These are phyloP conservation scores for Grosmannia clavigera DNA, from an alignment of 2,329 filamentous ascomycete species.

Conservation along the genomic window DNA sequence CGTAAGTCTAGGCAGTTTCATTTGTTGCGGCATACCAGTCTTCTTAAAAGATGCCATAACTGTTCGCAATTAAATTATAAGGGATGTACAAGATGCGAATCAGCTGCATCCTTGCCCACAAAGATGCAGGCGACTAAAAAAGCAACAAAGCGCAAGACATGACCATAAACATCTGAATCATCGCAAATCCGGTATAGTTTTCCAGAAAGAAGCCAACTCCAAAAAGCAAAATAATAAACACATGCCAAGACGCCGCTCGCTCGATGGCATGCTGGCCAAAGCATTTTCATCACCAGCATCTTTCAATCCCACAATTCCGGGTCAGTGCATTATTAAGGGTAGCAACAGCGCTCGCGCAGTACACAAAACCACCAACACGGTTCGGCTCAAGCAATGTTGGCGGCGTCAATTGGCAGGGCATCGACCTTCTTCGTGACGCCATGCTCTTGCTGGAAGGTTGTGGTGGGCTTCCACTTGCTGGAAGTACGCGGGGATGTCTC, in stretches of 20 bases:
- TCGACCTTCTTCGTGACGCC: not conserved
- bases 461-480: conserved; percentile 60
- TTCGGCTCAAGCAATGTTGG: not conserved
- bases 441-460: conserved; percentile 46
- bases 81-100: no score
- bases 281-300: not conserved
- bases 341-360: not conserved
- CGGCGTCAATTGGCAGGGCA: not conserved
- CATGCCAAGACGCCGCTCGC: not conserved
- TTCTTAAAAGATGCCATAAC: no score
- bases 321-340: not conserved
- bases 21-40: no score
- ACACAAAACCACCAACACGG: not conserved
- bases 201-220: not conserved
- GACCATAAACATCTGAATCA: not conserved
- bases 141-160: not conserved
- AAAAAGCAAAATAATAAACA: not conserved
- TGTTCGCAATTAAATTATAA: no score
- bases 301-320: not conserved
- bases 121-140: not conserved
- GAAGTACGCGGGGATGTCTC: conserved; percentile 69
- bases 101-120: not conserved
- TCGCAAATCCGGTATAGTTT: not conserved
- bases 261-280: not conserved
- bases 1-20: no score